A percentile compares a stretch with the other conserved stretches of the same genome.
Evolutionary conservation across 164 flowering plant genomes (phyloP).

Genomic region (Liriodendron chinense): DNA sequence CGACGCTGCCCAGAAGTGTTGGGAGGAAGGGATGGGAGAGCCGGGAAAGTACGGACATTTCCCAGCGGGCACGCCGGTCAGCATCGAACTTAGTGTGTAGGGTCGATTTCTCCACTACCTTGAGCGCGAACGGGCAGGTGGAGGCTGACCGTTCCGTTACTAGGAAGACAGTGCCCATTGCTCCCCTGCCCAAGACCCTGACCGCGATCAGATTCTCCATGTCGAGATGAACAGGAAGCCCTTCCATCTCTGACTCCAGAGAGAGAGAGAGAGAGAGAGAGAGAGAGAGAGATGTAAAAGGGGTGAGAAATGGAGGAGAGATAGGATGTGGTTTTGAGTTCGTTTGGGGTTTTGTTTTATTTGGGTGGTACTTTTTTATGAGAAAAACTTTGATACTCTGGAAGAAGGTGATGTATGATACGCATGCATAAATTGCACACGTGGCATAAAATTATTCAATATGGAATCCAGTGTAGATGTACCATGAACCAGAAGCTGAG

Average conservation of each 20-base stretch:
- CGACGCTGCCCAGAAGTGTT: slow-evolving; percentile 47
- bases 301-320: not conserved
- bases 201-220: slow-evolving; percentile 48
- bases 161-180: slow-evolving; percentile 93
- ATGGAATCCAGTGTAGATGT: too few relatives aligned
- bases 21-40: slow-evolving; percentile 77
- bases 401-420: not conserved
- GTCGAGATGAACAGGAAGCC: slow-evolving; percentile 25
- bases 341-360: slow-evolving; percentile 5
- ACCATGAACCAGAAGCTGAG: too few relatives aligned
- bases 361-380: not conserved
- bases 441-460: too few relatives aligned
- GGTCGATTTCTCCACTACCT: slow-evolving; percentile 63
- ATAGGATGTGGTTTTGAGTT: not conserved
- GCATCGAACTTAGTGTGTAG: slow-evolving; percentile 48
- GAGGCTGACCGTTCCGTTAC: slow-evolving; percentile 32
- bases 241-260: slow-evolving; percentile 14
- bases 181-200: slow-evolving; percentile 80
- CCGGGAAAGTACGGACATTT: slow-evolving; percentile 56
- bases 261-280: not conserved
- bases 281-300: slow-evolving; percentile 11
- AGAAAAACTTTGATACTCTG: not conserved
- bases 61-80: slow-evolving; percentile 88
- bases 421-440: not conserved
- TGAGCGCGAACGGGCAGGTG: slow-evolving; percentile 67